A percentile compares a stretch with the other conserved stretches of the same genome.
Conservation (phyloP, 73 alveolate species). For the Stentor coeruleus region DNA sequence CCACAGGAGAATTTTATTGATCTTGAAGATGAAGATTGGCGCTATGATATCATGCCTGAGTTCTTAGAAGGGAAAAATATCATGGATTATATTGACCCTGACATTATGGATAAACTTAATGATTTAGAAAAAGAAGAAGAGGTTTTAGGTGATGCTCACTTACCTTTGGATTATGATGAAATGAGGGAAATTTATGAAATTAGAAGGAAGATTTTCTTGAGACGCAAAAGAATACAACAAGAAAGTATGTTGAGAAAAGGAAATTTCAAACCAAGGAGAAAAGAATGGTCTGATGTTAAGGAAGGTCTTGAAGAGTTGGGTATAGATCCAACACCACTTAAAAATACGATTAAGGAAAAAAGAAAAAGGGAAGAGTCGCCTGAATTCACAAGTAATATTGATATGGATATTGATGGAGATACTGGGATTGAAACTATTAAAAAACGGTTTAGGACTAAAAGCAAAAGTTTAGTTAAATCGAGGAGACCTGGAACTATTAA, state of each 20-base stretch:
- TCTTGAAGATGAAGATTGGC: constrained; percentile 85
- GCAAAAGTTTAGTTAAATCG: constrained; percentile 55
- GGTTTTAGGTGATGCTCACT: constrained; percentile 60
- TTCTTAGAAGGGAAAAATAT: constrained; percentile 98
- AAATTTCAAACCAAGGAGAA: constrained; percentile 40
- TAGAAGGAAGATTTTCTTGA: constrained; percentile 35
- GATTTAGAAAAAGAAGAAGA: constrained; percentile 97
- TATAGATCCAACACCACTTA: constrained; percentile 29
- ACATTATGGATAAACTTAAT: constrained; percentile 84
- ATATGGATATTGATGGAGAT: constrained; percentile 57
- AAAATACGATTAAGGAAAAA: constrained; percentile 22
- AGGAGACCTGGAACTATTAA: constrained; percentile 64
- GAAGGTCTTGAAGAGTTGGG: constrained; percentile 44
- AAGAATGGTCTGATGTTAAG: constrained; percentile 49
- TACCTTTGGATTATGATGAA: constrained; percentile 42
- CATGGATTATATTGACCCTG: constrained; percentile 98
- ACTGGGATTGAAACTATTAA: constrained; percentile 44
- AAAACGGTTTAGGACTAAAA: constrained; percentile 48
- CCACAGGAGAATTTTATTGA: constrained; percentile 38
- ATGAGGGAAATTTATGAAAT: constrained; percentile 39
- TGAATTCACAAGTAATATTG: constrained; percentile 43
- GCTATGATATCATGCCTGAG: constrained; percentile 98
- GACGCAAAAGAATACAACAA: constrained; percentile 53
- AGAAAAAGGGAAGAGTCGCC: constrained; percentile 28
- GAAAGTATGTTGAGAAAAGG: constrained; percentile 59